Percentiles rank a stretch among this genome's conserved stretches.
phyloP scores from a whole-genome alignment of 495 filamentous ascomycete species.

The Hypoxylon cercidicola region DNA sequence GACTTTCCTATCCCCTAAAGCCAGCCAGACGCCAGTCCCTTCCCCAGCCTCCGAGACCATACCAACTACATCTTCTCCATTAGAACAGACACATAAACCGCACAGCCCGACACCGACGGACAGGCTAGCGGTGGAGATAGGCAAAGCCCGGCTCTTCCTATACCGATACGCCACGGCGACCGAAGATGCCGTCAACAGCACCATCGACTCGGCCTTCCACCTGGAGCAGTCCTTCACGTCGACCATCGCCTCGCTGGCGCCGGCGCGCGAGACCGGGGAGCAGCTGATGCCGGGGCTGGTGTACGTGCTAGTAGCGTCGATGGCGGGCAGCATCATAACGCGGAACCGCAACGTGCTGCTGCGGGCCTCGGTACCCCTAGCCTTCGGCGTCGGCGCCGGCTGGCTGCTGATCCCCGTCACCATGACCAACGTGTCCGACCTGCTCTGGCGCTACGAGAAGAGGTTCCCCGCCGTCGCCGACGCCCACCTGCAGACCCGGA shows the following conservation, averaged over 20 bases:
- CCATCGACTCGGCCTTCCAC: slow-evolving; percentile 77
- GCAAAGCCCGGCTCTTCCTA: slow-evolving; percentile 80
- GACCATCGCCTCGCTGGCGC: slow-evolving; percentile 87
- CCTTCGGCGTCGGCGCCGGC: slow-evolving; percentile 76
- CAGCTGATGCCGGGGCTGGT: slow-evolving; percentile 83
- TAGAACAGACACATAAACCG: slow-evolving; percentile 49
- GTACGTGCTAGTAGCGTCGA: slow-evolving; percentile 90
- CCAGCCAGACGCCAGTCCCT: slow-evolving; percentile 45
- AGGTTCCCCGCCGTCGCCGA: slow-evolving; percentile 80
- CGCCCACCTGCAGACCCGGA: slow-evolving; percentile 73
- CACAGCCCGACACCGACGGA: slow-evolving; percentile 85
- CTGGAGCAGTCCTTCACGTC: slow-evolving; percentile 86
- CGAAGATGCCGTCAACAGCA: slow-evolving; percentile 80
- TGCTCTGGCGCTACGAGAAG: slow-evolving; percentile 92
- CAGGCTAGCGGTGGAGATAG: slow-evolving; percentile 85
- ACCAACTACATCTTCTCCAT: slow-evolving; percentile 38
- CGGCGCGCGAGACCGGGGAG: slow-evolving; percentile 82
- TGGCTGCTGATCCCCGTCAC: slow-evolving; percentile 80
- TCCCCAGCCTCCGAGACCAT: slow-evolving; percentile 44
- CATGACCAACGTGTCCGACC: slow-evolving; percentile 83
- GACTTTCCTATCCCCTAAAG: slow-evolving; percentile 50
- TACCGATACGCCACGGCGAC: slow-evolving; percentile 74
- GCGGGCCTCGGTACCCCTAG: slow-evolving; percentile 74
- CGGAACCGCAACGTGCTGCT: slow-evolving; percentile 86
- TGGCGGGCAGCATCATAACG: slow-evolving; percentile 89